Conservation (phyloP, 768 basidiomycete species). For the Sporobolomyces phaffii region DNA sequence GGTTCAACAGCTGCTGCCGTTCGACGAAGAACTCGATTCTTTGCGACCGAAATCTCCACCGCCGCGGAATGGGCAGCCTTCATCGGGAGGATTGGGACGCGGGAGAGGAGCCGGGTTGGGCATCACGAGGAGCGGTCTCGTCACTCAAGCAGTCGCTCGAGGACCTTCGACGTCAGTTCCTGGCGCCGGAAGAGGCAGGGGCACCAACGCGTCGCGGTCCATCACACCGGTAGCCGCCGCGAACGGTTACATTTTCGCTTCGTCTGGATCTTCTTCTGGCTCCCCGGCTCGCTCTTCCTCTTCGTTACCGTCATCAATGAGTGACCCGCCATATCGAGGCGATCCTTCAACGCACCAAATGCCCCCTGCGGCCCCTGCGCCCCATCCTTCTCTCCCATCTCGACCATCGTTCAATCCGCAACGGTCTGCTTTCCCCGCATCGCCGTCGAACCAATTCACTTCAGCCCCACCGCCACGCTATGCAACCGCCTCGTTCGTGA, state of each 20-base stretch:
- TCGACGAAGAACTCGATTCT: conserved; percentile 62
- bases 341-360: no score
- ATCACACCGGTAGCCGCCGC: no score
- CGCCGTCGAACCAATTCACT: neutral
- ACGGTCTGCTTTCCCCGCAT: neutral
- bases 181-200: no score
- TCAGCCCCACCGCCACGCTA: neutral
- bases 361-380: neutral
- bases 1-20: conserved; percentile 28
- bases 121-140: conserved; percentile 29
- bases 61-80: conserved; percentile 31
- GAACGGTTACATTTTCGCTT: no score
- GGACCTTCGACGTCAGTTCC: neutral
- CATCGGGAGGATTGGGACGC: conserved; percentile 29
- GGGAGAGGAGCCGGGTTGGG: conserved; percentile 37
- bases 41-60: conserved; percentile 77
- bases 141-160: neutral
- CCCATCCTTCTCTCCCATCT: neutral
- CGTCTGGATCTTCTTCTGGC: no score
- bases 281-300: neutral
- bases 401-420: neutral
- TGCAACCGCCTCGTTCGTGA: neutral
- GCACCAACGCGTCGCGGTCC: no score
- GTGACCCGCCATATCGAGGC: neutral
- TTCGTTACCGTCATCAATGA: neutral